Evolutionary conservation across 257 asterid species (phyloP), one percentile per base, ranked within the genome.

Genomic region (Solanum neorickii): DNA sequence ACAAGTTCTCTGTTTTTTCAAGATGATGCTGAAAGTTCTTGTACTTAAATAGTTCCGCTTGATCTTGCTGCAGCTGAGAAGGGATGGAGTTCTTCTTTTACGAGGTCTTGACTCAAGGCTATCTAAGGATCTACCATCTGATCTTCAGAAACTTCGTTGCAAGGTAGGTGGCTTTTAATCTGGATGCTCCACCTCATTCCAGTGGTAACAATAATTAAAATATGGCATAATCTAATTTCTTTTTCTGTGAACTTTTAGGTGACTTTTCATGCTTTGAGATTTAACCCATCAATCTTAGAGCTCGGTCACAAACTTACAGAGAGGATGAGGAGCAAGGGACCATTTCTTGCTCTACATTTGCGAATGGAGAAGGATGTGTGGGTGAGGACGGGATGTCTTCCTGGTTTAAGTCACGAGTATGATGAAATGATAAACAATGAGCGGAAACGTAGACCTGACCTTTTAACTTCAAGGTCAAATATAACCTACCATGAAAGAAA

Each of bases 101-200:
- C 97, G 98, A 46, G 94, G 98, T 86, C 88, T 97, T 66, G 99
- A 97, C 90, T 95, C 99, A 65, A 93, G 98, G 91, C 98, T 97
- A 33, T 94, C 98, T 9, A 94, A 97, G 93, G 98, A 95, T 91
- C 98, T 97, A 87, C 96, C 98, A 12, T 92, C 98, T 2, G 98
- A 97, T 86, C 98, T 97, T 93, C 98, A 97, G 87, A 97, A 95
- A 90, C 99, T 97, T 87, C 96, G 98, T 1, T 97, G 99, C 98
- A 97, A 95, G 99, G 99, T 97, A 91, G 39, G 60, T 49, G 60
- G 60, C 60, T 49, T 25, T 77, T 25, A 44, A n/a, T n/a, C 14
- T n/a, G 62, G 37, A 44, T 42, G 9, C n/a, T 14, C 37, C 62
- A 44, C 37, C 37, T 25, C 52, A 8, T 14, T 77, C 31, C 62